A percentile compares a stretch with the other conserved stretches of the same genome.
Evolutionary conservation across 495 filamentous ascomycete species (phyloP).

Genomic region (Penicillium crystallinum): DNA sequence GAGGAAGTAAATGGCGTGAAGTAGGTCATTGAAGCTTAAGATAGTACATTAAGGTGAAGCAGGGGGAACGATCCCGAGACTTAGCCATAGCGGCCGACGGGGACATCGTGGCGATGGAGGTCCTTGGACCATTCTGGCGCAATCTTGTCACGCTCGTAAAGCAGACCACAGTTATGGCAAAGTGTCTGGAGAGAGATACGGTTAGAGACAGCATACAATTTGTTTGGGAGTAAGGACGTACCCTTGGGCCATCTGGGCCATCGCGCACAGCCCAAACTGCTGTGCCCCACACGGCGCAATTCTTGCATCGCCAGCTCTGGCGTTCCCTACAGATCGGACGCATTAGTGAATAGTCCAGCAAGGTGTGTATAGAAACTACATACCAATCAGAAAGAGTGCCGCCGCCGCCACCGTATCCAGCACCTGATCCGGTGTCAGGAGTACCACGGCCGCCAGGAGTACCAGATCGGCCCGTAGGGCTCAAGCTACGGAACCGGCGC

Average conservation of each 20-base stretch:
- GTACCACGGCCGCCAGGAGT: constrained; percentile 71
- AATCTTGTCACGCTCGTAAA: constrained; percentile 80
- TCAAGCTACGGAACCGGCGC: constrained; percentile 82
- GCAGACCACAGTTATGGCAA: constrained; percentile 88
- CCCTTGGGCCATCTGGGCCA: constrained; percentile 77
- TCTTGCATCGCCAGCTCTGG: constrained; percentile 80
- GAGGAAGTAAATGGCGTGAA: constrained; percentile 2
- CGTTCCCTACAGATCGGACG: constrained; percentile 55
- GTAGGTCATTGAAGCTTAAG: constrained; percentile 8
- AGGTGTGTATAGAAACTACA: constrained; percentile 4
- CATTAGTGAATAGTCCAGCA: constrained; percentile 7
- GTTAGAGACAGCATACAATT: constrained; percentile 5
- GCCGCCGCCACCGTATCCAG: constrained; percentile 60
- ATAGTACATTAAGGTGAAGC: constrained; percentile 2
- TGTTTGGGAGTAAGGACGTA: constrained; percentile 32
- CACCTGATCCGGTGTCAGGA: constrained; percentile 62
- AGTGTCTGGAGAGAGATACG: constrained; percentile 55
- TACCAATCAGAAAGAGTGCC: constrained; percentile 69
- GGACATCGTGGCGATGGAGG: constrained; percentile 58
- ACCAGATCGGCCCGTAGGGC: constrained; percentile 60
- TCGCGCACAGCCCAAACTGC: constrained; percentile 93
- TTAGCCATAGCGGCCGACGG: constrained; percentile 35
- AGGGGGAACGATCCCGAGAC: not conserved
- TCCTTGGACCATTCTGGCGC: constrained; percentile 79
- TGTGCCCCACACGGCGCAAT: constrained; percentile 83